Percentiles rank a stretch among this genome's conserved stretches.
Conservation (phyloP, 768 basidiomycete genomes). For the Russula virescens region DNA sequence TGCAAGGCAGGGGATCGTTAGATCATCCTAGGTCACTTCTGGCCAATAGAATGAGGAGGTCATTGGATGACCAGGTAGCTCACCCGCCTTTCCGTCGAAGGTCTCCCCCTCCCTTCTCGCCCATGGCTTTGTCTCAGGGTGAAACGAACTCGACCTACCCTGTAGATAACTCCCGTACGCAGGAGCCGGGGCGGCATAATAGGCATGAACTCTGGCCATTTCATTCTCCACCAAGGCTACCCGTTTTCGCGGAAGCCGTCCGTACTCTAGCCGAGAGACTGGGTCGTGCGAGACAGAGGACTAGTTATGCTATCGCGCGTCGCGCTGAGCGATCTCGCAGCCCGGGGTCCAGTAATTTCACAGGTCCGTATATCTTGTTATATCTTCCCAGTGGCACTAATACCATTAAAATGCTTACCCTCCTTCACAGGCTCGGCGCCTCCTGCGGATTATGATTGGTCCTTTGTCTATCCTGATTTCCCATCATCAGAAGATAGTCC, state of each 20-base stretch:
- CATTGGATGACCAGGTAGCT: conserved; percentile 3
- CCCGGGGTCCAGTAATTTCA: conserved; percentile 5
- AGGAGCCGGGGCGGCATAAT: conserved; percentile 11
- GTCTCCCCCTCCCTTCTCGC: conserved; percentile 8
- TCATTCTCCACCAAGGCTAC: conserved; percentile 5
- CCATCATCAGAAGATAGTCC: conserved; percentile 8
- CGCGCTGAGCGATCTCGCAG: conserved; percentile 15
- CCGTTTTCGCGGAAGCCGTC: conserved; percentile 11
- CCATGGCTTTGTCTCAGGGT: not conserved
- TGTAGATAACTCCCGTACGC: conserved; percentile 2
- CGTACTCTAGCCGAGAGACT: conserved; percentile 16
- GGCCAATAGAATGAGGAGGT: conserved; percentile 15
- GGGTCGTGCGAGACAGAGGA: conserved; percentile 14
- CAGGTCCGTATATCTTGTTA: conserved; percentile 12
- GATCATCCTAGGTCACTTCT: conserved; percentile 13
- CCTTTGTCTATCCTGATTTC: conserved; percentile 5
- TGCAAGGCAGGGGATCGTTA: conserved; percentile 8
- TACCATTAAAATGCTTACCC: not conserved
- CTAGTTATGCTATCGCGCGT: not conserved
- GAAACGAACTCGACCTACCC: conserved; percentile 2
- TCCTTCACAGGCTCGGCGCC: not conserved
- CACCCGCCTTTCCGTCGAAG: not conserved
- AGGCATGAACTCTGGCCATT: conserved; percentile 9
- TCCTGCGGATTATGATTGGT: conserved; percentile 1
- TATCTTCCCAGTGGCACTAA: not conserved